Evolutionary conservation across 2,329 filamentous ascomycete genomes (phyloP), one percentile per base, ranked within the genome.

Genomic region (Clonostachys rosea): DNA sequence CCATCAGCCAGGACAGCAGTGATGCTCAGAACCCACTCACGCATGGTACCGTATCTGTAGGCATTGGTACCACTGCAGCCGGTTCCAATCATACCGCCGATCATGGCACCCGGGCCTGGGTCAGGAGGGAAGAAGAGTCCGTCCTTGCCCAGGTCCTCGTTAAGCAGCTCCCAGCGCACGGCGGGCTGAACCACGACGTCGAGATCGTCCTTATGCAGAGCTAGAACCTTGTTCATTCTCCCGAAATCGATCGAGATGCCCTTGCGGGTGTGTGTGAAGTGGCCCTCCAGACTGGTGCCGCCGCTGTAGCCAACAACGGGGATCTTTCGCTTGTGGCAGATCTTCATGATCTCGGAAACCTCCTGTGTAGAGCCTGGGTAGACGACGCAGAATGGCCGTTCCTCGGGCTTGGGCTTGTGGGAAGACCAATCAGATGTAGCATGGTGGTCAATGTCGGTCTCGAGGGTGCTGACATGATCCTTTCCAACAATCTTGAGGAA

Each of bases 11-110:
- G 76, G 11, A 96, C 91, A 5, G 95, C 89, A 0, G 91, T 96
- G 54, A 96, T 69, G 46, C 81, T 87, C 18, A 95, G 70, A 12
- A 96, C 91, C 91, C 91, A 96, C 62, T 96, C 91, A 52, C 89
- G 84, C 90, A 96, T 96, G 3, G 91, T 96, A 52, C 91, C 91
- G 64, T 95, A 96, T 49, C 91, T 79, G 70, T 95, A 95, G 14
- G 91, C 86, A 63, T 96, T 96, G 13, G 91, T 96, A 49, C 91
- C 91, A 59, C 76, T 81, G 69, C 77, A 81, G 35, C 79, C 79
- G 4, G 87, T 91, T 18, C 86, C 87, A 34, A 91, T 81, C 87
- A 91, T 91, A 47, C 91, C 91, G 48, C 91, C 91, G 57, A 96
- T 96, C 84, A 89, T 89, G 51, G 91, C 91, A 16, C 91, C 90